phyloP scores from a whole-genome alignment of 257 asterid species.

The Asclepias syriaca region DNA sequence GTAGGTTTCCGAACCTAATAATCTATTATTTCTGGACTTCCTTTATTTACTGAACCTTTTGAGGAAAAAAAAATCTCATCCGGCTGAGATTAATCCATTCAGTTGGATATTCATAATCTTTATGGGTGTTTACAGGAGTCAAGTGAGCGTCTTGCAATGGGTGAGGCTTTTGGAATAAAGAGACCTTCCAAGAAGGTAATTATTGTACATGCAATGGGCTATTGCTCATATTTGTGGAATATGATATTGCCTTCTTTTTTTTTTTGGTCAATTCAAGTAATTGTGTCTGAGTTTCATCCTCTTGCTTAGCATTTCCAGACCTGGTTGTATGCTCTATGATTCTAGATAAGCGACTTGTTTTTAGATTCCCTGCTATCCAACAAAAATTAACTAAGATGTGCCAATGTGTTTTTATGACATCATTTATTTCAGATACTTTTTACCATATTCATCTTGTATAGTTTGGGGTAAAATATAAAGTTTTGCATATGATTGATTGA shows the following conservation, averaged over 20 bases:
- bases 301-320: background rate
- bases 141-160: slow-evolving; percentile 90
- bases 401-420: background rate
- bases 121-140: slow-evolving; percentile 59
- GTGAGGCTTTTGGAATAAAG: slow-evolving; percentile 87
- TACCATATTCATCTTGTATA: background rate
- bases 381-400: background rate
- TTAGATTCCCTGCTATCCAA: background rate
- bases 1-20: slow-evolving; percentile 40
- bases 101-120: slow-evolving; percentile 4
- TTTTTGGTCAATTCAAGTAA: background rate
- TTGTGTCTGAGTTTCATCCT: background rate
- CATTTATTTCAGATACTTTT: background rate
- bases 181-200: slow-evolving; percentile 76
- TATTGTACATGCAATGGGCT: slow-evolving; percentile 6
- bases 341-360: background rate
- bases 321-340: background rate
- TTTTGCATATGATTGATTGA: background rate
- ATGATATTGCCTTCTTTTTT: background rate
- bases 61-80: slow-evolving; percentile 1
- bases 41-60: background rate
- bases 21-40: background rate
- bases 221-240: background rate
- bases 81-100: background rate
- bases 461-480: background rate